Conservation (phyloP, 2,329 filamentous ascomycete genomes). For the Monilinia fructigena region DNA sequence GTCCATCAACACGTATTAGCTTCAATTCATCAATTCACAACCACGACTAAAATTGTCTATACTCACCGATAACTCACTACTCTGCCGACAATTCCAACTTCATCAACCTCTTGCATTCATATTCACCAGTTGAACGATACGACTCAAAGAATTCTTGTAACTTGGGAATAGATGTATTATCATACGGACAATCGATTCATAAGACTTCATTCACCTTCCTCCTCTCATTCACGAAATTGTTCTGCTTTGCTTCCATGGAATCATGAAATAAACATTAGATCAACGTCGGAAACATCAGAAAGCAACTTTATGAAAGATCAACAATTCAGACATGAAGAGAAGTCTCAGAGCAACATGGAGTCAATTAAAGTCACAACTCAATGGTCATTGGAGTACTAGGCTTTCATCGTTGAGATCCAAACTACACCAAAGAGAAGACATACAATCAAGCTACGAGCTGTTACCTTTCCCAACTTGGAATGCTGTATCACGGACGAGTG, state of each 20-base stretch:
- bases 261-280: neutral
- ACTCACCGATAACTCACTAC: too few relatives aligned
- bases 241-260: neutral
- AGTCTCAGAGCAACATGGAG: neutral
- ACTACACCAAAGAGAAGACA: neutral
- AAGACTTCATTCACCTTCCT: neutral
- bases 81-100: too few relatives aligned
- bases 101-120: too few relatives aligned
- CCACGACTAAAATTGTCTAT: neutral
- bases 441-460: neutral
- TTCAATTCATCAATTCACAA: neutral
- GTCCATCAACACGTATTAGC: neutral
- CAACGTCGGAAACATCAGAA: neutral
- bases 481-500: neutral
- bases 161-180: too few relatives aligned
- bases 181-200: too few relatives aligned
- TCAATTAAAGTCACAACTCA: neutral
- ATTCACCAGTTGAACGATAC: too few relatives aligned
- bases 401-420: neutral
- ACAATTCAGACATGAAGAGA: neutral
- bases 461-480: neutral
- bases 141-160: too few relatives aligned
- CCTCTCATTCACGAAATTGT: neutral
- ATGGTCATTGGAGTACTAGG: neutral
- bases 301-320: neutral